Base-by-base conservation (phyloP, 768 basidiomycete genomes). In the Ramaria rubella region DNA sequence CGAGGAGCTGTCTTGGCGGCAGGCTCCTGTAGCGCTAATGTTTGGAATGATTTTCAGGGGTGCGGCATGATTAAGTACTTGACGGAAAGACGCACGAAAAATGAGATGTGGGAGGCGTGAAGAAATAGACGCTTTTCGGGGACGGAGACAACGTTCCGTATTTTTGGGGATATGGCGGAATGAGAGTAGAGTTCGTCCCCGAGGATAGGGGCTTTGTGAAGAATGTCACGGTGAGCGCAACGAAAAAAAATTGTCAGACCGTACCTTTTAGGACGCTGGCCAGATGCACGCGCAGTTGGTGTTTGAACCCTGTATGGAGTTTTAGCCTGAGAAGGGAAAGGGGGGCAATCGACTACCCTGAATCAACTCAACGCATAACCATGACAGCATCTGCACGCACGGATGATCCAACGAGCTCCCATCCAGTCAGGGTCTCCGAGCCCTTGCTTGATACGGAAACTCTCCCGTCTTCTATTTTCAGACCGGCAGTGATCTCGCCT, bases 201-300 rank as follows among this genome's bases (percentile, higher is more conserved):
- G 9, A 88, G 70, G 49, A 88, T 81, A 17, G 86, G 86, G 27
- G 80, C 86, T 87, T 58, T 49, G 21, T 9, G 21, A 19, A 52
- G 15, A 17, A 52, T 52, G 51, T 17, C 3, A 38, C 12, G 17
- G 5, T 38, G n/a, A 14, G 36, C 14, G n/a, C 12, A 8, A 38
- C 12, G 12, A 7, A 7, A 38, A 38, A n/a, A 3, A 2, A 14
- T 38, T 14, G 14, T 38, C 12, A 27, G 19, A 36, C 15, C 71
- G 12, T 57, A 81, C 84, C 69, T 49, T 74, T 72, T 52, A 86
- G 65, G 55, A 70, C 70, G 48, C 77, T 71, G 1, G 85, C 77
- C 30, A 82, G 65, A 58, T 87, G 86, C 14, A 85, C 71, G n/a
- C 86, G 78, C 30, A 87, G 76, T 62, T 87, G 86, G 57, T 87